Evolutionary conservation across 2,329 filamentous ascomycete species (phyloP).

Genomic region (Beauveria varroae): DNA sequence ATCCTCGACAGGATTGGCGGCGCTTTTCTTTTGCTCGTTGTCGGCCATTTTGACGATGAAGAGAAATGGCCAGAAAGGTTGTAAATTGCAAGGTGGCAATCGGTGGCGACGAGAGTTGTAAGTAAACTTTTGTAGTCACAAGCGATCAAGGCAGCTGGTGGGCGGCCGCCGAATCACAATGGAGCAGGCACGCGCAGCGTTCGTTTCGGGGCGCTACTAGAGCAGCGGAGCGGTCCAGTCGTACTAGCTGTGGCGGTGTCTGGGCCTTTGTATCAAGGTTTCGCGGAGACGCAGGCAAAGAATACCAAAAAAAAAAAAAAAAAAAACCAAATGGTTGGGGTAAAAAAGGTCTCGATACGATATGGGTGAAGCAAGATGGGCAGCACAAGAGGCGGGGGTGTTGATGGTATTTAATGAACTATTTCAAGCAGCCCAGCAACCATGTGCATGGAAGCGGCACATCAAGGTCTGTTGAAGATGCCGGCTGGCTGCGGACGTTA

Average conservation of each 20-base stretch:
- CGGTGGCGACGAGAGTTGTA: background rate
- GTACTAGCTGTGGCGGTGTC: background rate
- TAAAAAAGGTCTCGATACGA: background rate
- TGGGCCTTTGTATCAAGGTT: background rate
- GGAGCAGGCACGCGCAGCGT: background rate
- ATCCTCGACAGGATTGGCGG: constrained; percentile 35
- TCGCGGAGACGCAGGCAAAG: background rate
- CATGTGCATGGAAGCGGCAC: background rate
- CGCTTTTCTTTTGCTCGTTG: constrained; percentile 16
- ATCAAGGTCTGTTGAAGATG: background rate
- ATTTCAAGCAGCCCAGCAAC: background rate
- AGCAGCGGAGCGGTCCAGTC: background rate
- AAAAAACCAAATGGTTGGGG: too few species aligned
- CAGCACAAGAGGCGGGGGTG: constrained; percentile 7
- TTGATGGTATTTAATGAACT: constrained; percentile 2
- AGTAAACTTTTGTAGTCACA: background rate
- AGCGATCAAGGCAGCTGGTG: background rate
- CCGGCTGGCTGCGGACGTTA: background rate
- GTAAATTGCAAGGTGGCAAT: background rate
- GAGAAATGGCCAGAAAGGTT: background rate
- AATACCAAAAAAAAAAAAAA: too few species aligned
- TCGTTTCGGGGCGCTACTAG: background rate
- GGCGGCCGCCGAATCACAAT: background rate
- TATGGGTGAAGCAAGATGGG: background rate
- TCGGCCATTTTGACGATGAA: constrained; percentile 21